phyloP scores from a whole-genome alignment of 2,329 filamentous ascomycete species.

The Macrophomina tecta region DNA sequence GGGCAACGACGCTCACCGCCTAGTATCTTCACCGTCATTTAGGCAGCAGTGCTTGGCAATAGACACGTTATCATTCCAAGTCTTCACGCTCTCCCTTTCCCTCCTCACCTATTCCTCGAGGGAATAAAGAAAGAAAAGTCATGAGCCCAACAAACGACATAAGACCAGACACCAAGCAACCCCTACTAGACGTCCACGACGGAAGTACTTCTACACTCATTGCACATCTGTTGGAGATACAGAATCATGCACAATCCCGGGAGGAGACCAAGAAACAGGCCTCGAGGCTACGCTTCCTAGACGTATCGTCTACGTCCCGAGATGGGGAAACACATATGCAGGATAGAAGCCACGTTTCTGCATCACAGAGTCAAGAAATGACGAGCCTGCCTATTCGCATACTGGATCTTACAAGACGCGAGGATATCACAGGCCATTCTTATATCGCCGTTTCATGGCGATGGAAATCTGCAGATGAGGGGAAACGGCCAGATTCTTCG shows the following conservation, averaged over 20 bases:
- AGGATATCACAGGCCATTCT: constrained; percentile 20
- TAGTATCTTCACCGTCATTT: constrained; percentile 1
- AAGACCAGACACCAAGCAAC: constrained; percentile 1
- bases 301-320: constrained; percentile 31
- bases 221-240: constrained; percentile 32
- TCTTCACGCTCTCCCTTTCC: not conserved
- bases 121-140: constrained; percentile 1
- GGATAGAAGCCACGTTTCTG: not conserved
- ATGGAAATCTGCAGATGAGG: constrained; percentile 26
- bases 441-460: constrained; percentile 35
- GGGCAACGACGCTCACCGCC: constrained; percentile 22
- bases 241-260: constrained; percentile 28
- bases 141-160: not conserved
- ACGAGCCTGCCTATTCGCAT: not conserved
- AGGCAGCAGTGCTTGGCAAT: constrained; percentile 3
- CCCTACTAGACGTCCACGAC: constrained; percentile 31
- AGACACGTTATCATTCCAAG: not conserved
- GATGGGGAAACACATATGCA: constrained; percentile 6
- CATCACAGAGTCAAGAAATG: not conserved
- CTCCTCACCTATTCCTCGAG: not conserved
- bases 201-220: constrained; percentile 28
- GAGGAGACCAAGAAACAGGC: constrained; percentile 30
- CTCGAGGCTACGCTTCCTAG: constrained; percentile 30
- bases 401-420: constrained; percentile 25
- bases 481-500: not conserved